Base-by-base conservation (phyloP, 805 yeast genomes). In the Kazachstania kunashirensis region DNA sequence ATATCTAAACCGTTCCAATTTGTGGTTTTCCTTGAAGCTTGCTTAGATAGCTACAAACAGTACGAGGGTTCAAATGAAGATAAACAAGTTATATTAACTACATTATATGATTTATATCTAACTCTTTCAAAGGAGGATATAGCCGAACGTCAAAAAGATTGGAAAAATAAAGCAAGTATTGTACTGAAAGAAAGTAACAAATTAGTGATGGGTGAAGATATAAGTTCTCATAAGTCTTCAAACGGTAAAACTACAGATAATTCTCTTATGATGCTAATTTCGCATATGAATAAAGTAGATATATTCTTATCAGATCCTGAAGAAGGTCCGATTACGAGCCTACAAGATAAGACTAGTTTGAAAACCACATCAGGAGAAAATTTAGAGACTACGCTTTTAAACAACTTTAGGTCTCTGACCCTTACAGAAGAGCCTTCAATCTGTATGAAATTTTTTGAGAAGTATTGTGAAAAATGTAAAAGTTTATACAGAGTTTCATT, bases 11-110 rank as follows among this genome's bases (percentile, higher is more conserved):
- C 92, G 0, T 73, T 78, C 50, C 92, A 88, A 52, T 89, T 92
- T 67, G 92, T 88, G 18, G 82, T 84, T 6, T 92, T 92, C 44
- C 59, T 92, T 39, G 98, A 92, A 55, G 96, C 97, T 0, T 85
- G 95, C 48, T 61, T 86, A 12, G 84, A 79, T 47, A 70, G 82
- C 10, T 83, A 83, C 52, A 86, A 79, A 38, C 70, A 70, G 39
- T 83, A 78, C 50, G 92, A 82, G 36, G 89, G 92, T 0, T 59
- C 57, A 30, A 58, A 53, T 34, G 73, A 71, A 43, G 96, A 89
- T 49, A 75, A 77, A 46, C 71, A 71, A 35, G 94, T 80, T 32
- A 67, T 89, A 30, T 64, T 83, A 38, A 74, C 83, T 2, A 84
- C 96, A 0, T 64, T 89, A 26, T 82, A 77, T 50, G 96, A 89